These are phyloP conservation scores for Porpolomopsis calyptriformis DNA, from an alignment of 768 basidiomycete genomes.

Conservation along the genomic window DNA sequence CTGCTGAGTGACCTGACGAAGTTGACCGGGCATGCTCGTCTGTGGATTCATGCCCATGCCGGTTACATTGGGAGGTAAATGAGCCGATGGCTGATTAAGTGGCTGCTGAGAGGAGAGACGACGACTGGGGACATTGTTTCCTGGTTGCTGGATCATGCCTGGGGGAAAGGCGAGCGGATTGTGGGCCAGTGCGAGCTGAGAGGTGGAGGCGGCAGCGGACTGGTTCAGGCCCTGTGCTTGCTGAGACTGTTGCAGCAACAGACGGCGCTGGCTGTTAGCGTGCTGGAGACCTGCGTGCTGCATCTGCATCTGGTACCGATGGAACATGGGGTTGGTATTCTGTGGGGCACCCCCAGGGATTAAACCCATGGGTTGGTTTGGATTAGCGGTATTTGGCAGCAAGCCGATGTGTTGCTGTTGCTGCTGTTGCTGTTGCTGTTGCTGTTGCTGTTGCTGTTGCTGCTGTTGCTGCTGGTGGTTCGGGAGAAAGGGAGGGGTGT, in stretches of 20 bases:
- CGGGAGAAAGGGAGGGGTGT: slow-evolving; percentile 24
- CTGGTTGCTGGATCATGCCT: slow-evolving; percentile 29
- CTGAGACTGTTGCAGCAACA: slow-evolving; percentile 29
- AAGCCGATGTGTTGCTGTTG: slow-evolving; percentile 21
- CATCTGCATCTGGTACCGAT: slow-evolving; percentile 19
- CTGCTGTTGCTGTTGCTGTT: background rate
- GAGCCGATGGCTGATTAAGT: slow-evolving; percentile 26
- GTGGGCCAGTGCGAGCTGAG: slow-evolving; percentile 24
- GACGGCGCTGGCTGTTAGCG: slow-evolving; percentile 21
- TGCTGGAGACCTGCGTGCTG: slow-evolving; percentile 24
- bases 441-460: slow-evolving; percentile 23
- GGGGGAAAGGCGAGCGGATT: slow-evolving; percentile 31
- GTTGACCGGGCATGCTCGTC: slow-evolving; percentile 28
- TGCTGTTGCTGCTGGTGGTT: slow-evolving; percentile 31
- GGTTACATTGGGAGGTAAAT: slow-evolving; percentile 26
- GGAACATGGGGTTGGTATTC: slow-evolving; percentile 15
- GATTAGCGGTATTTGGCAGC: slow-evolving; percentile 20
- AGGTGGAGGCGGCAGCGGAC: slow-evolving; percentile 15
- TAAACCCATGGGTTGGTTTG: slow-evolving; percentile 24
- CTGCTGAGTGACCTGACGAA: slow-evolving; percentile 24
- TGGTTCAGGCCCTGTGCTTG: slow-evolving; percentile 21
- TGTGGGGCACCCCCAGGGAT: slow-evolving; percentile 28
- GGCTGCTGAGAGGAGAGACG: slow-evolving; percentile 51
- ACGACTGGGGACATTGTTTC: slow-evolving; percentile 30
- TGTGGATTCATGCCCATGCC: slow-evolving; percentile 38